Evolutionary conservation across 1,284 basidiomycete genomes (phyloP).

Genomic region (Ceratobasidium sp.): DNA sequence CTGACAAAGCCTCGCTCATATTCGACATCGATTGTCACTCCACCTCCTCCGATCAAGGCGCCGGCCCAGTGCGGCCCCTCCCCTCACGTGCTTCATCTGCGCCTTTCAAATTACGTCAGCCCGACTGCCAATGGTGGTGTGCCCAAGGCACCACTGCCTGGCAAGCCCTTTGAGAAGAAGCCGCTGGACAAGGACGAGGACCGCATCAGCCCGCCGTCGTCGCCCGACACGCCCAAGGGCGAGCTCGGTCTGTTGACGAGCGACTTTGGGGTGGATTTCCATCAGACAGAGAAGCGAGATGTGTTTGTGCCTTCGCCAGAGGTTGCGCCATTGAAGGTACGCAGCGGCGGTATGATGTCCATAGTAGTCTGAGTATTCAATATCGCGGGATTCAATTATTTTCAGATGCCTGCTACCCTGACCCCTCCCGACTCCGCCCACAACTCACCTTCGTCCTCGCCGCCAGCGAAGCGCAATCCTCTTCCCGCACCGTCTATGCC

Average conservation of each 20-base stretch:
- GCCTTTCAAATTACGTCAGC: constrained; percentile 32
- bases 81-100: constrained; percentile 13
- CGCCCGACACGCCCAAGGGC: constrained; percentile 13
- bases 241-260: constrained; percentile 4
- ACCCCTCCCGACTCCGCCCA: constrained; percentile 30
- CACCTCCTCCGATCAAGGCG: constrained; percentile 30
- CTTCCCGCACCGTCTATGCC: constrained; percentile 6
- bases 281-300: constrained; percentile 10
- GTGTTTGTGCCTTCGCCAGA: background rate
- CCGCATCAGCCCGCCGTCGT: constrained; percentile 33
- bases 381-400: background rate
- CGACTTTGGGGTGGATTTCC: constrained; percentile 27
- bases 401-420: constrained; percentile 33
- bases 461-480: constrained; percentile 27
- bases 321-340: constrained; percentile 24
- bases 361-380: constrained; percentile 14
- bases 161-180: constrained; percentile 17
- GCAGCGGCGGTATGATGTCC: background rate
- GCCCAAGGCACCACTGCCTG: constrained; percentile 7
- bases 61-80: constrained; percentile 7
- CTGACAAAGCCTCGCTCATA: constrained; percentile 27
- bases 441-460: constrained; percentile 29
- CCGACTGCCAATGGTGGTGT: background rate
- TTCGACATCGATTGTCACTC: constrained; percentile 32
- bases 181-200: constrained; percentile 7